Conservation (phyloP, 257 asterid genomes). For the Nicotiana otophora region DNA sequence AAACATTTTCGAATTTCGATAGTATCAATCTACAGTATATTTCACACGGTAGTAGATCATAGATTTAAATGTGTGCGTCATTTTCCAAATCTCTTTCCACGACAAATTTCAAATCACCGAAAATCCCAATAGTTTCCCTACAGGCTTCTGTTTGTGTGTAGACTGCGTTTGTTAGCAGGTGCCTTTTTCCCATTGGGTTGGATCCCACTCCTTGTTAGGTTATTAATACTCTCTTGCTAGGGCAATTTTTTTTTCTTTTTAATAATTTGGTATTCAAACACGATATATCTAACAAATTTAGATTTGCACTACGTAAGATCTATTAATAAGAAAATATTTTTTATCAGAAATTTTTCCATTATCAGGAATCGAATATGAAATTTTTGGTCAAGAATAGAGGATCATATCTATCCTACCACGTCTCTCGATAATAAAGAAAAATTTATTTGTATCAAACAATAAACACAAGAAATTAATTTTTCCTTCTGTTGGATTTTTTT, state of each 20-base stretch:
- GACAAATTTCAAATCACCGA: conserved; percentile 14
- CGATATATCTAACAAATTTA: no score
- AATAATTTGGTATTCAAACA: no score
- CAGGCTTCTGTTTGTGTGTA: neutral
- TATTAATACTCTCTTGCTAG: no score
- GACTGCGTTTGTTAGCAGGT: conserved; percentile 21
- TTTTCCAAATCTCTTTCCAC: conserved; percentile 3
- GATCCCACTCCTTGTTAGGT: neutral
- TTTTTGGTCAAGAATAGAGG: no score
- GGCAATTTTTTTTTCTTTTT: no score
- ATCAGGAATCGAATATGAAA: no score
- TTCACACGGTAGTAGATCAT: neutral
- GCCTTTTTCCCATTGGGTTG: conserved; percentile 10
- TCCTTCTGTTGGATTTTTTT: neutral
- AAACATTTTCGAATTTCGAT: neutral
- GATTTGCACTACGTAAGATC: no score
- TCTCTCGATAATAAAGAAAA: neutral
- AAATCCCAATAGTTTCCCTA: neutral
- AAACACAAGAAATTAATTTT: neutral
- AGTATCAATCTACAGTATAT: neutral
- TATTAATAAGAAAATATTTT: no score
- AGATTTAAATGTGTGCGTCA: neutral
- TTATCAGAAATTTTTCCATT: rapidly evolving
- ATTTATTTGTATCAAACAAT: neutral
- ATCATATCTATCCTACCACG: no score